phyloP scores from a whole-genome alignment of 2,329 filamentous ascomycete genomes.

The Mollisia scopiformis region DNA sequence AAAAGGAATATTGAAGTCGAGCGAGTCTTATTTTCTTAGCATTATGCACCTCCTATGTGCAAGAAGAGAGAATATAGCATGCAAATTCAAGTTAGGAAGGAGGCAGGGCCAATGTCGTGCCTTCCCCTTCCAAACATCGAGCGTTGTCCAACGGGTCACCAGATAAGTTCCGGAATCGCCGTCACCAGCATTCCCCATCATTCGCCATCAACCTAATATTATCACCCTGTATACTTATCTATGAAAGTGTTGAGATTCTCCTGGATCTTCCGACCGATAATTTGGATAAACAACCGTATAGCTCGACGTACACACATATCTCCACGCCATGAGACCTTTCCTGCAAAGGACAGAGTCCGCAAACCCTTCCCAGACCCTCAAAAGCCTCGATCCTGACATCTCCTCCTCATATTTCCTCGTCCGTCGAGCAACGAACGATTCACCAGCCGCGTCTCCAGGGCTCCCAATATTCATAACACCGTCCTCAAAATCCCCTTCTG shows the following conservation, averaged over 20 bases:
- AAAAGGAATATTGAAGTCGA: background rate
- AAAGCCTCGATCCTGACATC: conserved; percentile 6
- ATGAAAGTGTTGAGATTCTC: conserved; percentile 20
- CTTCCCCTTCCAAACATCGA: too few species aligned
- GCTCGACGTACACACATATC: background rate
- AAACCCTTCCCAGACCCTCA: background rate
- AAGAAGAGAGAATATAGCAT: too few species aligned
- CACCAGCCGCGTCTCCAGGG: conserved; percentile 6
- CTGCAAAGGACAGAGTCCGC: background rate
- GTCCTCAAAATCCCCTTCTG: background rate
- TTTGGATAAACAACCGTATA: conserved; percentile 12
- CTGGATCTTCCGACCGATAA: conserved; percentile 16
- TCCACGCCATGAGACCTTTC: conserved; percentile 10
- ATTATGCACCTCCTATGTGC: too few species aligned
- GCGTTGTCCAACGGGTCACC: too few species aligned
- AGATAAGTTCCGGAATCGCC: too few species aligned
- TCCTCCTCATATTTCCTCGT: conserved; percentile 12
- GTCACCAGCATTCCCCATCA: background rate
- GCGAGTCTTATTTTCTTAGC: background rate
- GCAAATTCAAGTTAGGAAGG: background rate
- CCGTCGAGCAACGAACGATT: conserved; percentile 1
- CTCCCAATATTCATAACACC: background rate
- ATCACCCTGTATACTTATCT: conserved; percentile 1
- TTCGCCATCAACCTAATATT: background rate
- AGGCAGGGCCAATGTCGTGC: too few species aligned